Evolutionary conservation across 768 basidiomycete genomes (phyloP).

Genomic region (Mycena rosella): DNA sequence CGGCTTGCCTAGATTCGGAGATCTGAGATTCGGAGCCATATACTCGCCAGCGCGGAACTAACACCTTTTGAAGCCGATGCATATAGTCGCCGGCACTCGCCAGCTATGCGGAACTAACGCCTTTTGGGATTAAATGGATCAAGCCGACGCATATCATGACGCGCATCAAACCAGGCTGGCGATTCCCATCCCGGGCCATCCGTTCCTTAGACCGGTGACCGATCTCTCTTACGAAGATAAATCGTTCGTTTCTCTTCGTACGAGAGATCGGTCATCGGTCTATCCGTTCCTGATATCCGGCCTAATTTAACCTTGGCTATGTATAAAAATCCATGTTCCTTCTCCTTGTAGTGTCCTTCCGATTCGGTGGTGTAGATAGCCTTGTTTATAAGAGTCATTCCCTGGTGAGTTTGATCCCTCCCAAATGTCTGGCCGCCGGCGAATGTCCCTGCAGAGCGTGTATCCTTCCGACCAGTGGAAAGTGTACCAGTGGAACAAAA

Average conservation of each 20-base stretch:
- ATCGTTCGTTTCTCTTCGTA: no score
- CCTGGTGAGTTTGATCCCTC: slow-evolving; percentile 22
- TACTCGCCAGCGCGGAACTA: no score
- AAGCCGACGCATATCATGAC: slow-evolving; percentile 20
- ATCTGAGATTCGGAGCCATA: no score
- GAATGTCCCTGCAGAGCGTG: slow-evolving; percentile 46
- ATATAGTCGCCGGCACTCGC: slow-evolving; percentile 3
- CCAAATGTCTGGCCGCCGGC: slow-evolving; percentile 48
- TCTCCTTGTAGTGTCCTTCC: slow-evolving; percentile 32
- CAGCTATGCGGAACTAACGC: slow-evolving; percentile 14
- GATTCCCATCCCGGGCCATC: slow-evolving; percentile 32
- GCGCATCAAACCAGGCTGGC: slow-evolving; percentile 22
- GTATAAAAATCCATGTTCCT: slow-evolving; percentile 15
- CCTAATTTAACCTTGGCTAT: slow-evolving; percentile 24
- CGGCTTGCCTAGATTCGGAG: no score
- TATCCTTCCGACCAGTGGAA: slow-evolving; percentile 54
- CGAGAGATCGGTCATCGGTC: no score
- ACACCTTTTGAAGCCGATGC: no score
- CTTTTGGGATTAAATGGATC: slow-evolving; percentile 31
- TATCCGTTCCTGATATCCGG: slow-evolving; percentile 15
- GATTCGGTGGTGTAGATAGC: slow-evolving; percentile 35
- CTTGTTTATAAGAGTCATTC: slow-evolving; percentile 41
- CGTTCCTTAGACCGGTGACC: slow-evolving; percentile 24
- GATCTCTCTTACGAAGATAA: no score
- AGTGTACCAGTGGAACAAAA: no score